Conservation (phyloP, 179 eudicot genomes). For the Dionaea muscipula region DNA sequence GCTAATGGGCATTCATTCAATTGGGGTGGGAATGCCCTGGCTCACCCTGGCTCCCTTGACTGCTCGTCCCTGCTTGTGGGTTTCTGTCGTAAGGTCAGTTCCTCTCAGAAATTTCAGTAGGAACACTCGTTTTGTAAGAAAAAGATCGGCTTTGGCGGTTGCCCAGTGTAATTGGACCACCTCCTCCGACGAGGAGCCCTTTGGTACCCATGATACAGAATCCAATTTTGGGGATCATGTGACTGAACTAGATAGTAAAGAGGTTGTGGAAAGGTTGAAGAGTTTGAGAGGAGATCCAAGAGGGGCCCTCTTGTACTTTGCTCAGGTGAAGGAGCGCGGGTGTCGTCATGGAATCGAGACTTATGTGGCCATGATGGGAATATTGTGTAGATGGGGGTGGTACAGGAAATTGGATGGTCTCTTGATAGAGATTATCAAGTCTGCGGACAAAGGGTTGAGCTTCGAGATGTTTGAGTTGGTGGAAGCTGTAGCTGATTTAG, state of each 20-base stretch:
- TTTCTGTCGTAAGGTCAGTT: conserved; percentile 30
- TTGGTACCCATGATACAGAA: background rate
- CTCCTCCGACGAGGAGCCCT: conserved; percentile 28
- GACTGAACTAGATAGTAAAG: conserved; percentile 18
- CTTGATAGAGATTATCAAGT: conserved; percentile 29
- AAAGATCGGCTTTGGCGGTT: conserved; percentile 24
- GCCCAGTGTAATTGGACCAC: conserved; percentile 24
- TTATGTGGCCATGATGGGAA: conserved; percentile 36
- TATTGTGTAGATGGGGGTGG: conserved; percentile 35
- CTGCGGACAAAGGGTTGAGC: conserved; percentile 21
- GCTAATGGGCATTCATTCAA: too few relatives aligned
- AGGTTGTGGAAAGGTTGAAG: conserved; percentile 24
- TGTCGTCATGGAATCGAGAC: conserved; percentile 38
- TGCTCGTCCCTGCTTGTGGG: conserved; percentile 15
- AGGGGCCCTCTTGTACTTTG: conserved; percentile 34
- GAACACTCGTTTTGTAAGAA: conserved; percentile 15
- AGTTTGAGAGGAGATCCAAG: conserved; percentile 30
- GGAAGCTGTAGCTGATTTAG: conserved; percentile 26
- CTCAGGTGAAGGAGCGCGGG: conserved; percentile 32
- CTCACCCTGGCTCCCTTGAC: too few relatives aligned
- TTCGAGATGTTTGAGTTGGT: conserved; percentile 36
- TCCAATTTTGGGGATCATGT: conserved; percentile 6
- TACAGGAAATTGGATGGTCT: conserved; percentile 27
- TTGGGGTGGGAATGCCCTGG: too few relatives aligned
- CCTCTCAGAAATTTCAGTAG: conserved; percentile 10